These are phyloP conservation scores for Fusarium dlaminii DNA, from an alignment of 2,329 filamentous ascomycete genomes.

Conservation along the genomic window DNA sequence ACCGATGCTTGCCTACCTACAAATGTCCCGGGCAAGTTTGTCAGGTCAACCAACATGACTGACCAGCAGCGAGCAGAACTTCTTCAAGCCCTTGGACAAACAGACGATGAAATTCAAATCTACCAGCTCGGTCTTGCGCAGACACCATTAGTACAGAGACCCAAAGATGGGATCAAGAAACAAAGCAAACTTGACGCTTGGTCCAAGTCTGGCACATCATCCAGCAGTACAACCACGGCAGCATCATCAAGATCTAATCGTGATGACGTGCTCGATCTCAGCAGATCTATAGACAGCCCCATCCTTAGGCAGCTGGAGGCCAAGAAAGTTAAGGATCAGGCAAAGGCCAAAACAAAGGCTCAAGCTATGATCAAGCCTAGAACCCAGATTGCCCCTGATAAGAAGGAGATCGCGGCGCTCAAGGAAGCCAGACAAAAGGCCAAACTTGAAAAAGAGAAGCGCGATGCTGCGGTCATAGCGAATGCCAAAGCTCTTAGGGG, in stretches of 20 bases:
- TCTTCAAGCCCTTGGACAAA: conserved; percentile 68
- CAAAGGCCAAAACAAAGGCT: conserved; percentile 44
- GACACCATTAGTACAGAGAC: conserved; percentile 32
- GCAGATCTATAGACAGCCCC: conserved; percentile 58
- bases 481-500: conserved; percentile 64
- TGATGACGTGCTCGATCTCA: conserved; percentile 58
- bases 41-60: conserved; percentile 80
- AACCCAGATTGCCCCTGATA: conserved; percentile 45
- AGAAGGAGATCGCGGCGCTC: conserved; percentile 58
- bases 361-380: conserved; percentile 44
- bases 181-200: conserved; percentile 70
- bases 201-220: conserved; percentile 60
- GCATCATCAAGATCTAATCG: conserved; percentile 52
- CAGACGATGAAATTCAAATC: conserved; percentile 64
- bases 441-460: conserved; percentile 76
- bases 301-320: conserved; percentile 59
- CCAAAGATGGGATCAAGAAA: conserved; percentile 57
- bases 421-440: conserved; percentile 79
- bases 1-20: conserved; percentile 71
- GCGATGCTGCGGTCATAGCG: conserved; percentile 77
- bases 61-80: conserved; percentile 87
- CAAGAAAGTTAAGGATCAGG: conserved; percentile 45
- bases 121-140: conserved; percentile 51
- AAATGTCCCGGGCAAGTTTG: conserved; percentile 61
- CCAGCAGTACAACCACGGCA: conserved; percentile 30